These are phyloP conservation scores for Sphaerulina populicola DNA, from an alignment of 2,329 filamentous ascomycete genomes.

Conservation along the genomic window DNA sequence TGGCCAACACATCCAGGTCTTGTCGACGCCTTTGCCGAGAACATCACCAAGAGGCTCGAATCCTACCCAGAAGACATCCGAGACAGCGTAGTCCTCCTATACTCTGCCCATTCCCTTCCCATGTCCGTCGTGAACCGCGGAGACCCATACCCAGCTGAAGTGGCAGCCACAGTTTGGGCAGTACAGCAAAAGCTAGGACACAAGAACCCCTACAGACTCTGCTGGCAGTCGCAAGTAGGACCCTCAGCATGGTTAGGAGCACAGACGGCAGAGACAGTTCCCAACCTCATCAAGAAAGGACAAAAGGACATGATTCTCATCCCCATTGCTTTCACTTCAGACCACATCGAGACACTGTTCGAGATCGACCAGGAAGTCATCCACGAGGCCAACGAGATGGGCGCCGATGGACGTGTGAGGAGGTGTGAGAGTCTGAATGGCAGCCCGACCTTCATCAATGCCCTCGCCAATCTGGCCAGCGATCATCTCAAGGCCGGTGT, in stretches of 20 bases:
- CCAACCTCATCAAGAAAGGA: constrained; percentile 80
- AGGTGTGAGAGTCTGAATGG: constrained; percentile 88
- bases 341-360: constrained; percentile 95
- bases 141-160: constrained; percentile 90
- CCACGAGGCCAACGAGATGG: constrained; percentile 67
- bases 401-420: constrained; percentile 60
- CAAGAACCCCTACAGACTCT: constrained; percentile 83
- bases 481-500: constrained; percentile 63
- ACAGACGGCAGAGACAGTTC: constrained; percentile 81
- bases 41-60: constrained; percentile 76
- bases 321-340: constrained; percentile 95
- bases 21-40: constrained; percentile 83
- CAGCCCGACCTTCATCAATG: constrained; percentile 80
- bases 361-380: constrained; percentile 95
- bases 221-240: constrained; percentile 97
- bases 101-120: constrained; percentile 84
- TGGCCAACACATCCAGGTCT: constrained; percentile 91
- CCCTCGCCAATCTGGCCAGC: constrained; percentile 78
- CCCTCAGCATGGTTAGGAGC: constrained; percentile 92
- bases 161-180: constrained; percentile 88
- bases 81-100: constrained; percentile 75
- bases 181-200: constrained; percentile 90
- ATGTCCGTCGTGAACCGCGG: constrained; percentile 97
- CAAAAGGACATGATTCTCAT: constrained; percentile 86
- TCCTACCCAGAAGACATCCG: constrained; percentile 77